Evolutionary conservation across 108 stramenopile genomes (phyloP), one percentile per base, ranked within the genome.

Genomic region (Cyclotella baltica): DNA sequence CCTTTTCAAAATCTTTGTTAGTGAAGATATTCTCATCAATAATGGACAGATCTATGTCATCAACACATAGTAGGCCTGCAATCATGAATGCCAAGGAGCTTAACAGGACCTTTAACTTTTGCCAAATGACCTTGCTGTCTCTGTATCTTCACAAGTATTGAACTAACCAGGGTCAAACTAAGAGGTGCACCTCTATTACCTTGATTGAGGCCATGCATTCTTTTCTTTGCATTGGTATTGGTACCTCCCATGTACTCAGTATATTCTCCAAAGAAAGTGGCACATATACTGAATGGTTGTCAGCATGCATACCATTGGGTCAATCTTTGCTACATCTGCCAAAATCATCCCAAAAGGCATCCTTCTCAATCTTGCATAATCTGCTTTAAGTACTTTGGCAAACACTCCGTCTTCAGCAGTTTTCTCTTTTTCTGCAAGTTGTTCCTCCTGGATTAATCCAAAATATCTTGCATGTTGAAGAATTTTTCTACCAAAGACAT

Each of bases 211-310:
- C 81, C 81, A 15, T 82, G 81, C 16, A 36, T 38, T 4, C 31
- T 11, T 25, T 62, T 58, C 0, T 13, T 61, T 0, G 61, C 71
- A 0, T 15, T 16, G n/a, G n/a, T n/a, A n/a, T n/a, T n/a, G 0
- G 19, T 18, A 11, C 71, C 62, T 2, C 70, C 71, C 28, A 38
- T 53, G 46, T 20, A 63, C 0, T 25, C 19, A 0, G 15, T 22
- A 19, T 74, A 81, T 38, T 76, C 57, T 81, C 0, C 80, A 19
- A 0, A 81, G 70, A n/a, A 30, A 65, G 70, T 68, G 76, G 22
- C 70, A 34, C 80, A 81, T 81, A 0, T 9, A 1, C 1, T 62
- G 57, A 22, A 81, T 68, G 0, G 80, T 35, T 1, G 23, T 35
- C 0, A 81, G 50, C 69, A 81, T 76, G 19, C 9, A 9, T 0